Base-by-base conservation (phyloP, 2,329 filamentous ascomycete genomes). In the Pseudovirgaria hyperparasitica region DNA sequence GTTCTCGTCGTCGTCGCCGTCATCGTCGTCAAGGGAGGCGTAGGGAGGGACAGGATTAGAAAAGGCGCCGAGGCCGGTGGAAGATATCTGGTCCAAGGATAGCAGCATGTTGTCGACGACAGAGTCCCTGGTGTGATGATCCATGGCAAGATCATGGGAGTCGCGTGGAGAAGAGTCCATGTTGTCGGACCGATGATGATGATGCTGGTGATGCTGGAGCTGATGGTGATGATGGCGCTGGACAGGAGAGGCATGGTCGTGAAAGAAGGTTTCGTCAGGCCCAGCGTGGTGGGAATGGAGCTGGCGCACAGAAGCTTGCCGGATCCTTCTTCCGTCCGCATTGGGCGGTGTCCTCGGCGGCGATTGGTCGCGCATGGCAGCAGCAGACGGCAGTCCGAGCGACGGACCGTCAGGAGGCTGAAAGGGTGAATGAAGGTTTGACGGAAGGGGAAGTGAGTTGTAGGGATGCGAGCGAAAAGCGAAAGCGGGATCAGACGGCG, bases 81-180 rank as follows among this genome's bases (percentile, higher is more conserved):
- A 38, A n/a, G n/a, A n/a, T 25, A 54, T 45, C 53, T 87, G 80
- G 55, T 93, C 87, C 37, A 98, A 75, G 21, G 86, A 93, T 38
- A 90, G 65, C 34, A 96, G 73, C 78, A 98, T 90, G 54, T 94
- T 92, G 55, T 90, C 80, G 33, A 98, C 84, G 40, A 98, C 75
- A 19, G 86, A 94, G 48, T 92, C 82, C 40, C 87, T 75, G 21
- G 81, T 82, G 36, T 82, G 73, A 25, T 79, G 72, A 26, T 76
- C 76, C 43, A 92, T 66, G 31, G 82, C 86, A 35, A 94, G 67
- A 52, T 93, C 86, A 62, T 94, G 86, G 25, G 79, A 84, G 56
- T 86, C 76, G 38, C 67, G 60, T 17, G 32, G n/a, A n/a, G n/a
- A n/a, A n/a, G n/a, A n/a, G n/a, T n/a, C n/a, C n/a, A n/a, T n/a